Conservation (phyloP, 257 asterid genomes). For the Leptodermis oblonga region DNA sequence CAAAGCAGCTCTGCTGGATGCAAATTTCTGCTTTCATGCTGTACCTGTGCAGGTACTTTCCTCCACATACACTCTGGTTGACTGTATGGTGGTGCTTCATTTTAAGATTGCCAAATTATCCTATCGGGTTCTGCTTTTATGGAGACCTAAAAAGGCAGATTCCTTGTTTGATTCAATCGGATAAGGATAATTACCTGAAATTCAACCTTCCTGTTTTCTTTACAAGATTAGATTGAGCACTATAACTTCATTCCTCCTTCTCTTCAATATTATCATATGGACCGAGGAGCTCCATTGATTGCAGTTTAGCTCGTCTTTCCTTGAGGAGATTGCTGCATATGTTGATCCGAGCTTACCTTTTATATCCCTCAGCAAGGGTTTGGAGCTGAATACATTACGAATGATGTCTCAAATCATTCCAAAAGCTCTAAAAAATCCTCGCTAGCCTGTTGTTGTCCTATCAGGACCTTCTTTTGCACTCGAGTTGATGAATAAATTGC, state of each 20-base stretch:
- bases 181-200: neutral
- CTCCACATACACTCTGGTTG: neutral
- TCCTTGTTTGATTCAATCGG: neutral
- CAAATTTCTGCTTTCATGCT: conserved; percentile 90
- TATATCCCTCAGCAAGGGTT: conserved; percentile 91
- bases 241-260: neutral
- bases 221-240: neutral
- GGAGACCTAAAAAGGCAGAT: neutral
- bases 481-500: conserved; percentile 85
- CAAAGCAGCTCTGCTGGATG: conserved; percentile 70
- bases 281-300: conserved; percentile 22
- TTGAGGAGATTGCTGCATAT: conserved; percentile 63
- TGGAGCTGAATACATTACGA: conserved; percentile 79
- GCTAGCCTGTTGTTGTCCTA: conserved; percentile 81
- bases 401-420: conserved; percentile 95
- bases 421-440: conserved; percentile 65
- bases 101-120: neutral
- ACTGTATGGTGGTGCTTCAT: neutral
- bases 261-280: neutral
- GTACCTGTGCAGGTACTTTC: conserved; percentile 82
- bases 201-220: neutral
- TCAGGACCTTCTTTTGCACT: conserved; percentile 94
- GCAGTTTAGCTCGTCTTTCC: conserved; percentile 91
- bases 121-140: neutral
- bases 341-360: conserved; percentile 90